phyloP scores from a whole-genome alignment of 179 eudicot species.

The Gypsophila paniculata region DNA sequence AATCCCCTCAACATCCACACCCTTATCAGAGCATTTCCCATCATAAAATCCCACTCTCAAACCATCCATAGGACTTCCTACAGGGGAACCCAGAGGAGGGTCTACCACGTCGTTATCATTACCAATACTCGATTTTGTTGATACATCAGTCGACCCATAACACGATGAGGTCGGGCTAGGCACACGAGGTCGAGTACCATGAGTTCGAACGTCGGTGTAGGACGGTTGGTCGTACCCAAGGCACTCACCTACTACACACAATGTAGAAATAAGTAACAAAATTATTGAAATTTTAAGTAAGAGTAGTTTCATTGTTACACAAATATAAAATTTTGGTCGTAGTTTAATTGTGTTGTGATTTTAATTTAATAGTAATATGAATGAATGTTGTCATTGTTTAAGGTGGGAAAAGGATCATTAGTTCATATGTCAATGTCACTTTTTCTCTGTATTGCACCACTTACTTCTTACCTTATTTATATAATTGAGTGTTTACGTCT shows the following conservation, averaged over 20 bases:
- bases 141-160: not conserved
- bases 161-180: not conserved
- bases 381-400: not conserved
- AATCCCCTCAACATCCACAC: constrained; percentile 25
- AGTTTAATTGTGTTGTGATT: not conserved
- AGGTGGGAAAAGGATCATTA: not conserved
- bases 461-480: not conserved
- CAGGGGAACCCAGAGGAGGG: constrained; percentile 7
- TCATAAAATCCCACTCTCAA: constrained; percentile 24
- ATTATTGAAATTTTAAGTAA: not conserved
- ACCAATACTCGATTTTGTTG: too few species aligned
- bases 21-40: constrained; percentile 19
- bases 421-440: constrained; percentile 3
- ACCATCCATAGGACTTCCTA: not conserved
- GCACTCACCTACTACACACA: not conserved
- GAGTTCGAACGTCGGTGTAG: not conserved
- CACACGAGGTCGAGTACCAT: not conserved
- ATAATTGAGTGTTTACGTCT: not conserved
- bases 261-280: not conserved
- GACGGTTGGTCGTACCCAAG: not conserved
- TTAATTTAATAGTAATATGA: too few species aligned
- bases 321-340: not conserved
- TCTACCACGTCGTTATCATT: not conserved
- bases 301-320: not conserved
- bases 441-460: too few species aligned